These are phyloP conservation scores for Xerocomus brunneocitrinus DNA, from an alignment of 768 basidiomycete species.

Conservation along the genomic window DNA sequence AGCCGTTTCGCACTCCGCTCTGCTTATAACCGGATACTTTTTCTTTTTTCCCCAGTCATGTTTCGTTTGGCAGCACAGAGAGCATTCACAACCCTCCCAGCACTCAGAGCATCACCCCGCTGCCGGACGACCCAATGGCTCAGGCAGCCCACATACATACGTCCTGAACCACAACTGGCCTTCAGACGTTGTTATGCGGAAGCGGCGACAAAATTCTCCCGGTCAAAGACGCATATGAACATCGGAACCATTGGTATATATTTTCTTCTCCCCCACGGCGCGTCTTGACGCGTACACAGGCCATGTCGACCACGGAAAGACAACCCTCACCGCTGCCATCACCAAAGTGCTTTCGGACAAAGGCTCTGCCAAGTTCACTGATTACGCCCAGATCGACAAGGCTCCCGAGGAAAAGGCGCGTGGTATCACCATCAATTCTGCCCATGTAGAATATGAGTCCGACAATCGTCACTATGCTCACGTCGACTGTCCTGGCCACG, in stretches of 20 bases:
- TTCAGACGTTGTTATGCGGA: slow-evolving; percentile 70
- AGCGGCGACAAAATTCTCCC: slow-evolving; percentile 51
- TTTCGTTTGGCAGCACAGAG: slow-evolving; percentile 29
- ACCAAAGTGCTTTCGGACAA: slow-evolving; percentile 83
- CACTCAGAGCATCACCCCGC: slow-evolving; percentile 9
- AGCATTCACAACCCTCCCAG: not conserved
- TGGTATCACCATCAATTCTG: slow-evolving; percentile 98
- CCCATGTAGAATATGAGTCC: slow-evolving; percentile 99
- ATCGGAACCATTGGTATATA: slow-evolving; percentile 81
- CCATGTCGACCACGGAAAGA: slow-evolving; percentile 98
- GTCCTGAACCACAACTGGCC: not conserved
- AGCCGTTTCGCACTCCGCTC: slow-evolving; percentile 27
- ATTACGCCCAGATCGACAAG: slow-evolving; percentile 97
- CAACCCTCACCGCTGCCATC: slow-evolving; percentile 92
- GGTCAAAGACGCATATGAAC: slow-evolving; percentile 89
- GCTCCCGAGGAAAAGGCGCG: slow-evolving; percentile 99
- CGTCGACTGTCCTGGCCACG: slow-evolving; percentile 96
- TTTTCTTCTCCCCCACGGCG: slow-evolving; percentile 4
- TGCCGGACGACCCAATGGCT: slow-evolving; percentile 6
- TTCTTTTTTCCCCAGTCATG: slow-evolving; percentile 17
- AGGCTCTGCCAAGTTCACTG: slow-evolving; percentile 81
- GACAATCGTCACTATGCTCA: slow-evolving; percentile 88
- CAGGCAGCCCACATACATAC: not conserved
- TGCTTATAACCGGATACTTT: not conserved
- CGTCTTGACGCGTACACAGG: slow-evolving; percentile 37